A percentile compares a stretch with the other conserved stretches of the same genome.
phyloP scores from a whole-genome alignment of 2,329 filamentous ascomycete genomes.

The Fusarium palustre region DNA sequence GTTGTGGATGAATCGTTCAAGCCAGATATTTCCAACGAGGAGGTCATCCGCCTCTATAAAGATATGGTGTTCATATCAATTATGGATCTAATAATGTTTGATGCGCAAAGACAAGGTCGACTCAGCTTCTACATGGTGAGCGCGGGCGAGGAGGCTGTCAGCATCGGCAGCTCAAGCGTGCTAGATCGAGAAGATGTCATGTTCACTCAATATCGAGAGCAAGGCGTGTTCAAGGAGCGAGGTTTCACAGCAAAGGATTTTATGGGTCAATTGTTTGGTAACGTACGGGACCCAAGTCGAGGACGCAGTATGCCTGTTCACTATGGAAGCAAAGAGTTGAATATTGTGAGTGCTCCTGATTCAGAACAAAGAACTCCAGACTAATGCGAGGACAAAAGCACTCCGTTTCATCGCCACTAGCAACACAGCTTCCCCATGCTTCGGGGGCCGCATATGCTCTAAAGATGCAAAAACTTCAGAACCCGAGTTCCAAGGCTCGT shows the following conservation, averaged over 20 bases:
- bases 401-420: slow-evolving; percentile 84
- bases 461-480: slow-evolving; percentile 80
- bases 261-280: slow-evolving; percentile 95
- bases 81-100: slow-evolving; percentile 98
- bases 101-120: slow-evolving; percentile 94
- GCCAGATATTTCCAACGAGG: slow-evolving; percentile 75
- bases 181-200: slow-evolving; percentile 87
- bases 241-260: slow-evolving; percentile 90
- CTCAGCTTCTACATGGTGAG: slow-evolving; percentile 98
- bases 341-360: slow-evolving; percentile 72
- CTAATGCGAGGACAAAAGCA: slow-evolving; percentile 63
- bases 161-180: slow-evolving; percentile 87
- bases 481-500: slow-evolving; percentile 74
- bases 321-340: slow-evolving; percentile 85
- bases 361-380: too few species aligned
- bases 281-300: slow-evolving; percentile 79
- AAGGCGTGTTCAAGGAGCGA: slow-evolving; percentile 89
- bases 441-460: slow-evolving; percentile 88
- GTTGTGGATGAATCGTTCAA: slow-evolving; percentile 80
- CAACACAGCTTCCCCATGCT: slow-evolving; percentile 90
- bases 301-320: slow-evolving; percentile 98
- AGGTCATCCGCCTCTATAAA: slow-evolving; percentile 69
- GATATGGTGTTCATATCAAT: slow-evolving; percentile 78
- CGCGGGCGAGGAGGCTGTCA: slow-evolving; percentile 93
- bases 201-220: slow-evolving; percentile 94